A percentile compares a stretch with the other conserved stretches of the same genome.
Evolutionary conservation across 2,329 filamentous ascomycete species (phyloP).

Genomic region (Huntiella omanensis): DNA sequence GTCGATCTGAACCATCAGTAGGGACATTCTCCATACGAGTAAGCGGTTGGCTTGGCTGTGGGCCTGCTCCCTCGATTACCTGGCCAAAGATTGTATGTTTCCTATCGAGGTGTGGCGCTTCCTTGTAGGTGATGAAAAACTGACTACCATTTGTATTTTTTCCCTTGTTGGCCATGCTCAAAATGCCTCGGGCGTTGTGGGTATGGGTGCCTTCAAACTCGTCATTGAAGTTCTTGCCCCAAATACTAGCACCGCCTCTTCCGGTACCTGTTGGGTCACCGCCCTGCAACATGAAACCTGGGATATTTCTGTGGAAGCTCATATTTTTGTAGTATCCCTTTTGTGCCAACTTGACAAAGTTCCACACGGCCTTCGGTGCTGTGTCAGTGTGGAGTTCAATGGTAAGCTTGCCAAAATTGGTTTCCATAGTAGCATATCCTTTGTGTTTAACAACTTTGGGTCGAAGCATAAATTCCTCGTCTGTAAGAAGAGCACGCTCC

Average conservation of each 20-base stretch:
- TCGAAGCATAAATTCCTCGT: slow-evolving; percentile 94
- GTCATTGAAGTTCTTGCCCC: slow-evolving; percentile 87
- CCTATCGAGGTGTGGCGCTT: slow-evolving; percentile 67
- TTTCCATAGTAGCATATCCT: slow-evolving; percentile 80
- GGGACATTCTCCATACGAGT: slow-evolving; percentile 58
- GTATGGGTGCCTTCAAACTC: slow-evolving; percentile 78
- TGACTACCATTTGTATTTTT: slow-evolving; percentile 95
- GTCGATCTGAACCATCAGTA: slow-evolving; percentile 56
- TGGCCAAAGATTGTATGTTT: slow-evolving; percentile 96
- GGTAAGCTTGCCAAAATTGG: slow-evolving; percentile 67
- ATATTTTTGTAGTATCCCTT: slow-evolving; percentile 79
- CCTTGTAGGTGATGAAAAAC: slow-evolving; percentile 83
- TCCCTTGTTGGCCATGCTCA: slow-evolving; percentile 97
- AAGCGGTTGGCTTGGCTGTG: slow-evolving; percentile 33
- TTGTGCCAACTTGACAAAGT: slow-evolving; percentile 75
- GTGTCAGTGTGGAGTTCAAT: slow-evolving; percentile 81
- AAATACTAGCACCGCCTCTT: slow-evolving; percentile 73
- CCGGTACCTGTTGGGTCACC: slow-evolving; percentile 89
- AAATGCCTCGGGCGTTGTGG: slow-evolving; percentile 62
- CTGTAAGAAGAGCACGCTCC: slow-evolving; percentile 67
- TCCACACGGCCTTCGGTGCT: slow-evolving; percentile 89
- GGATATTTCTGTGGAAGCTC: slow-evolving; percentile 81
- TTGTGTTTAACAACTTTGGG: slow-evolving; percentile 75
- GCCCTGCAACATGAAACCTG: slow-evolving; percentile 94
- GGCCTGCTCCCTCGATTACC: slow-evolving; percentile 49